Evolutionary conservation across 257 asterid species (phyloP).

Genomic region (Echites panduratus): DNA sequence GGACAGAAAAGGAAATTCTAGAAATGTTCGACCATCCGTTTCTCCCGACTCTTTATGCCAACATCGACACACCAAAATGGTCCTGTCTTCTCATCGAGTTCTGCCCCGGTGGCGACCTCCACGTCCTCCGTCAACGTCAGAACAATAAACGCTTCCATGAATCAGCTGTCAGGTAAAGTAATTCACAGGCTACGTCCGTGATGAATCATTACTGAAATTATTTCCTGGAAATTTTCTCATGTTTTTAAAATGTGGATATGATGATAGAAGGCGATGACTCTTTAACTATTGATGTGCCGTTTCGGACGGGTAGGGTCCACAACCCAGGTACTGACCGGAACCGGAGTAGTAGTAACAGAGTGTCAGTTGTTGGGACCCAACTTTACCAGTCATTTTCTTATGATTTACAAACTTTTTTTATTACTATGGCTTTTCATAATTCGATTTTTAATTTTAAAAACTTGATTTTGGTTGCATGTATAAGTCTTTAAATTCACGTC

Average conservation of each 20-base stretch:
- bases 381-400: slow-evolving; percentile 18
- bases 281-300: slow-evolving; percentile 27
- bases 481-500: too few species aligned
- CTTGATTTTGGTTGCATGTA: neutral
- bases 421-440: too few species aligned
- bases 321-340: slow-evolving; percentile 21
- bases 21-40: slow-evolving; percentile 91
- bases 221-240: neutral
- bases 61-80: slow-evolving; percentile 82
- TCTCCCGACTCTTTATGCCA: slow-evolving; percentile 73
- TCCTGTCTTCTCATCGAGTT: slow-evolving; percentile 82
- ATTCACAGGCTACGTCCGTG: neutral
- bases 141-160: slow-evolving; percentile 82
- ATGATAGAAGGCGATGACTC: slow-evolving; percentile 27
- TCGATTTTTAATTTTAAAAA: too few species aligned
- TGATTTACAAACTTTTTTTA: neutral
- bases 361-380: slow-evolving; percentile 29
- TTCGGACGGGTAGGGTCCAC: slow-evolving; percentile 27
- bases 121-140: slow-evolving; percentile 95
- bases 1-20: slow-evolving; percentile 77
- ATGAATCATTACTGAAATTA: neutral
- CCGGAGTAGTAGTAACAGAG: slow-evolving; percentile 18
- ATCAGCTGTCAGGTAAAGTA: slow-evolving; percentile 75
- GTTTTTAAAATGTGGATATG: slow-evolving; percentile 12
- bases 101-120: slow-evolving; percentile 98